Evolutionary conservation across 306 rosid species (phyloP).

Genomic region (Lathyrus sativus): DNA sequence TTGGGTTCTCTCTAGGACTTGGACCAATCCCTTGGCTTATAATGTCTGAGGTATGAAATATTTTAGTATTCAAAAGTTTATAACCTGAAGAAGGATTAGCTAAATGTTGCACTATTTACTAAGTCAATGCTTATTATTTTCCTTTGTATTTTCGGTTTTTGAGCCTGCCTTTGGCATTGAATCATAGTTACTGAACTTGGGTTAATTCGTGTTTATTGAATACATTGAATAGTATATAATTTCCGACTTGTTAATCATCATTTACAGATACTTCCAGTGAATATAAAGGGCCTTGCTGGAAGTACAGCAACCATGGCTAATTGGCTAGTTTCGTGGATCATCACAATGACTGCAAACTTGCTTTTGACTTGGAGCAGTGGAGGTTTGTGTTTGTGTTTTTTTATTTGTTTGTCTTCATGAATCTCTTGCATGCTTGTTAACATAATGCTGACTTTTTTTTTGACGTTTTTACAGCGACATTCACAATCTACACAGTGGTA

Average conservation of each 20-base stretch:
- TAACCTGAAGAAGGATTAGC: conserved; percentile 8
- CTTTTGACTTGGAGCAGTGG: conserved; percentile 74
- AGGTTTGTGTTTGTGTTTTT: conserved; percentile 44
- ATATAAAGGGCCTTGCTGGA: conserved; percentile 82
- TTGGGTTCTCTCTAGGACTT: conserved; percentile 73
- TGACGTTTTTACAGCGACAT: conserved; percentile 57
- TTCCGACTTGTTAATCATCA: conserved; percentile 24
- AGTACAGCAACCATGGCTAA: conserved; percentile 72
- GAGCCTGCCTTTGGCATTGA: conserved; percentile 23
- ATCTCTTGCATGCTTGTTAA: conserved; percentile 11
- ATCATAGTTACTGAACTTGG: conserved; percentile 15
- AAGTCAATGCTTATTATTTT: conserved; percentile 7
- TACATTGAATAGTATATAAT: conserved; percentile 8
- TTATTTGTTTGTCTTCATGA: conserved; percentile 9
- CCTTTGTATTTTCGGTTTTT: conserved; percentile 20
- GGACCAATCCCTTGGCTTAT: conserved; percentile 94
- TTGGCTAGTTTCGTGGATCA: conserved; percentile 59
- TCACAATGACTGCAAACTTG: conserved; percentile 83
- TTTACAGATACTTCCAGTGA: conserved; percentile 76
- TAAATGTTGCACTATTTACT: conserved; percentile 18
- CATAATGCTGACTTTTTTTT: conserved; percentile 19
- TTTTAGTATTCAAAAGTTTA: background rate
- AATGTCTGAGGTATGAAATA: conserved; percentile 78
- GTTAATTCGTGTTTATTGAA: conserved; percentile 28
- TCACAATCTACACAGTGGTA: conserved; percentile 57